Conservation (phyloP, 1,284 basidiomycete species). For the Pholiota adiposa region DNA sequence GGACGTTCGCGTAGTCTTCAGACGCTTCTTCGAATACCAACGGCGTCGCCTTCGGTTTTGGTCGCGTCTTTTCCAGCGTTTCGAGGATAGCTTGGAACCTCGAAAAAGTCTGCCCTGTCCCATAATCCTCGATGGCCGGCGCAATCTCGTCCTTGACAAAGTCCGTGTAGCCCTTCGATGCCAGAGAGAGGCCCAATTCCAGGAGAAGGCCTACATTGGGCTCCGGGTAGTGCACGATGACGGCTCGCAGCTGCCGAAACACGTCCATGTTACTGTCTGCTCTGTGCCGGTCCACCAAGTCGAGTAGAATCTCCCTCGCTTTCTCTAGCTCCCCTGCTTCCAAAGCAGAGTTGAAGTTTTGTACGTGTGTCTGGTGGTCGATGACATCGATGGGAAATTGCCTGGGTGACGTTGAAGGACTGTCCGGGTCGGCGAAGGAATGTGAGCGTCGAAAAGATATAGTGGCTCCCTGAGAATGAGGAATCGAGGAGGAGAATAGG, state of each 20-base stretch:
- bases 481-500: background rate
- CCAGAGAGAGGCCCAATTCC: slow-evolving; percentile 30
- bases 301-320: slow-evolving; percentile 18
- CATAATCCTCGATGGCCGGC: slow-evolving; percentile 16
- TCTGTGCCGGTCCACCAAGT: slow-evolving; percentile 15
- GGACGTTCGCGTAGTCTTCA: background rate
- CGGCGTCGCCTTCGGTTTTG: background rate
- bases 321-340: slow-evolving; percentile 14
- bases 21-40: slow-evolving; percentile 5
- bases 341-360: slow-evolving; percentile 12
- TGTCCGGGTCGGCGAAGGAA: slow-evolving; percentile 8
- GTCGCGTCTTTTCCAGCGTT: background rate
- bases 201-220: slow-evolving; percentile 25
- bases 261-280: slow-evolving; percentile 11
- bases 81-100: background rate
- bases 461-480: background rate
- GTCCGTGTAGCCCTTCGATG: slow-evolving; percentile 32
- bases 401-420: background rate
- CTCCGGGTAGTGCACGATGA: slow-evolving; percentile 9
- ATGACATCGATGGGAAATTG: slow-evolving; percentile 27
- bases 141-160: slow-evolving; percentile 26
- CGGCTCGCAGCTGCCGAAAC: slow-evolving; percentile 17
- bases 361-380: slow-evolving; percentile 17
- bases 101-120: background rate
- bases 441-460: slow-evolving; percentile 14